Percentiles rank a stretch among this genome's conserved stretches.
Evolutionary conservation across 176 grass and related monocot genomes (phyloP).

Genomic region (sorghum (Sorghum bicolor)): Sorghum_bicolor_NCBIv3 NC_012879.2:52494501-52495000

Average conservation of each 20-base stretch:
- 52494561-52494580: neutral
- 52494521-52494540: neutral
- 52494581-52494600: neutral
- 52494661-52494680: neutral
- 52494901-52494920: neutral
- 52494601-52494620: neutral
- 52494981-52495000: neutral
- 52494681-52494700: neutral
- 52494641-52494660: neutral
- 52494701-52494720: neutral
- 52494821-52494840: neutral
- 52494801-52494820: neutral
- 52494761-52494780: neutral
- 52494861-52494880: neutral
- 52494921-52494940: neutral
- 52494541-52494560: neutral
- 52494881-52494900: neutral
- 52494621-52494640: neutral
- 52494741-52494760: constrained; percentile 11
- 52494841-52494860: neutral
- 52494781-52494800: neutral
- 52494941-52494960: neutral
- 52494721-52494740: neutral
- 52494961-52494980: neutral
- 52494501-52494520: neutral